A percentile compares a stretch with the other conserved stretches of the same genome.
Evolutionary conservation across 2,329 filamentous ascomycete species (phyloP).

Genomic region (Bertia moriformis): DNA sequence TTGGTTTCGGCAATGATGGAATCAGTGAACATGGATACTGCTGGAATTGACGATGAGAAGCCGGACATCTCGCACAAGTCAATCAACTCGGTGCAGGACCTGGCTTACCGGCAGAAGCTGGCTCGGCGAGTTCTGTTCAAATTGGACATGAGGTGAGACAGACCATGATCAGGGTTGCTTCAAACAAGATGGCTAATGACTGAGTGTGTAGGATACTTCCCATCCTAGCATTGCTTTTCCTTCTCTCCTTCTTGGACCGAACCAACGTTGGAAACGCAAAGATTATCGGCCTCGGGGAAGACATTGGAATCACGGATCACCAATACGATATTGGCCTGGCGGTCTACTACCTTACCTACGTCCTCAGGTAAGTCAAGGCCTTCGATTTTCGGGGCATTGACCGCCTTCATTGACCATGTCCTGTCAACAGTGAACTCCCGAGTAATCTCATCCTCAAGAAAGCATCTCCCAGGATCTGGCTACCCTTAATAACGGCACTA

Average conservation of each 20-base stretch:
- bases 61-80: too few relatives aligned
- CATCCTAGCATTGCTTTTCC: constrained; percentile 45
- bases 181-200: not conserved
- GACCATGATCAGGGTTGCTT: constrained; percentile 1
- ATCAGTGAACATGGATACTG: too few relatives aligned
- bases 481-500: constrained; percentile 35
- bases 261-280: constrained; percentile 64
- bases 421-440: constrained; percentile 35
- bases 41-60: too few relatives aligned
- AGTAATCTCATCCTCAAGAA: constrained; percentile 50
- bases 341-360: constrained; percentile 52
- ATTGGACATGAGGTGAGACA: constrained; percentile 36
- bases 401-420: not conserved
- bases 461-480: constrained; percentile 42
- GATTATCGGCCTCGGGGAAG: constrained; percentile 44
- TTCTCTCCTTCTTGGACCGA: constrained; percentile 42
- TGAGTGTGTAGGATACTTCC: constrained; percentile 35
- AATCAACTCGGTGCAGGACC: too few relatives aligned
- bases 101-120: constrained; percentile 8
- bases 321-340: constrained; percentile 52
- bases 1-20: too few relatives aligned
- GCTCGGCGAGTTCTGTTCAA: constrained; percentile 32
- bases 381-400: not conserved
- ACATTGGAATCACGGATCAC: constrained; percentile 39
- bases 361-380: constrained; percentile 28